phyloP scores from a whole-genome alignment of 2,329 filamentous ascomycete species.

The Beauveria sp. region DNA sequence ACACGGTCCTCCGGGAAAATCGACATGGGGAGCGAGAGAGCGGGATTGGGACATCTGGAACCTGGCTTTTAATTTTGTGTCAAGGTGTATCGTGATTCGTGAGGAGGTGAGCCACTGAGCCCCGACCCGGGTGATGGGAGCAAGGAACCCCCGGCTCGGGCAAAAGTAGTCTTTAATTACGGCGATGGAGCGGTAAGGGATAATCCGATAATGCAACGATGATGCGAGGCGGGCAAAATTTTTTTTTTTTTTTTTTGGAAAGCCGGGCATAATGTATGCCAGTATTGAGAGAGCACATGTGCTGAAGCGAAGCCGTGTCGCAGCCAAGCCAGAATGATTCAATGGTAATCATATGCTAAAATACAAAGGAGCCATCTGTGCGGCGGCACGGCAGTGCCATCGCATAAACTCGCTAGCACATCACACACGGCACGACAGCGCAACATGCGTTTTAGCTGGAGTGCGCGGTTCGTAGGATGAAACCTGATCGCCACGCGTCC shows the following conservation, averaged over 20 bases:
- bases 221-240: background rate
- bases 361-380: background rate
- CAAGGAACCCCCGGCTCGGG: background rate
- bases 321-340: background rate
- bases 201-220: no score
- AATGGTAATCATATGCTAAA: background rate
- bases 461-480: background rate
- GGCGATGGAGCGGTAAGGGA: background rate
- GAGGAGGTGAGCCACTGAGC: no score
- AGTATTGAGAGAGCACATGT: background rate
- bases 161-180: background rate
- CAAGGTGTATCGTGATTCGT: no score
- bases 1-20: no score
- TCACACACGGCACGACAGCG: background rate
- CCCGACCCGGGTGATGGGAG: background rate
- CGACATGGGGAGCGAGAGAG: no score
- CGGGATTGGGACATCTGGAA: no score
- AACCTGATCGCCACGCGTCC: background rate
- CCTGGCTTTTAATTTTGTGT: no score
- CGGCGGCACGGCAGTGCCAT: background rate
- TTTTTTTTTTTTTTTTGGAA: background rate
- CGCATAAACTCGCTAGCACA: background rate
- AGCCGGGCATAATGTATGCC: background rate
- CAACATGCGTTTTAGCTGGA: background rate
- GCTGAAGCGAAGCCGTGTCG: background rate